Evolutionary conservation across 2,329 filamentous ascomycete species (phyloP), one percentile per base, ranked within the genome.

Genomic region (Ophiocordyceps camponoti-saundersi): DNA sequence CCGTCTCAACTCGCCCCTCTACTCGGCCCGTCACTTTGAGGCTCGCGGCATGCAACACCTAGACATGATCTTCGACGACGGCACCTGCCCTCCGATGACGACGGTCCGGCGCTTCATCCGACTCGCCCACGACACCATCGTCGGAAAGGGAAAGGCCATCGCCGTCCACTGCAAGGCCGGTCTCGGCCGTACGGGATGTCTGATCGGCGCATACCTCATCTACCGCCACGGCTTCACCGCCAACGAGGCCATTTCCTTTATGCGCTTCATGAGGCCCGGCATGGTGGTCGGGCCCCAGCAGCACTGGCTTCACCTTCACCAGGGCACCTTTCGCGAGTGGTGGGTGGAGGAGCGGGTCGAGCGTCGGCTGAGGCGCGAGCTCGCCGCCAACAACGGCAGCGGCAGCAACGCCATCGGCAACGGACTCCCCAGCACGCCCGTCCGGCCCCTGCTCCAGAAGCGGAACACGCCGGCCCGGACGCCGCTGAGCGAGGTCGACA

Each of bases 31-130:
- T n/a, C 95, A 90, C 69, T 98, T 98, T 63, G 92, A 90, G 52
- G 86, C 89, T 3, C 72, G 98, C 46, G 90, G 90, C 29, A 96
- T 98, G 59, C 82, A 88, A 57, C 92, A 98, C 61, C 72, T 96
- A 40, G 92, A 98, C 67, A 98, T 98, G 92, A 96, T 98, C 58
- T 98, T 98, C 59, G 92, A 96, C 58, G 92, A 98, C 57, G 92
- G 23, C 23, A 26, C 23, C 23, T 26, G 23, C 8, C 23, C 23
- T 8, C 23, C 23, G 23, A 4, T 26, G 23, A 26, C 23, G 23
- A 26, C 23, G 23, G 23, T 26, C 23, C 23, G 23, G 8, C 23
- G 23, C 23, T 26, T 26, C 23, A 26, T 26, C 23, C 23, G 23
- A 8, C 23, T 26, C 23, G 23, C 23, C 23, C 23, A 26, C 23